Percentiles rank a stretch among this genome's conserved stretches.
Conservation (phyloP, 2,329 filamentous ascomycete genomes). For the Microdochium paspali region DNA sequence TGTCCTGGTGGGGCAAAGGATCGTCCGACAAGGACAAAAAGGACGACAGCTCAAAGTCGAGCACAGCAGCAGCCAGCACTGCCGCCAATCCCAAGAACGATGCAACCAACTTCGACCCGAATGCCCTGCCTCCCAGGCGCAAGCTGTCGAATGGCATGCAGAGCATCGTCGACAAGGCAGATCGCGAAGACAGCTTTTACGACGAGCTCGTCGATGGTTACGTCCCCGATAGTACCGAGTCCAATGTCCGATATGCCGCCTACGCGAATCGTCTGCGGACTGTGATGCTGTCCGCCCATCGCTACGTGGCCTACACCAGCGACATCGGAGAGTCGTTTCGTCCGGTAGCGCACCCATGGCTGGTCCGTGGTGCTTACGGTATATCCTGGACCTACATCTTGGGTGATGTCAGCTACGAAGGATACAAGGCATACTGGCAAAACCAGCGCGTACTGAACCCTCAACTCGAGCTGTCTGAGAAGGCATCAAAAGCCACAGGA, state of each 20-base stretch:
- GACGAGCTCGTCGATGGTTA: slow-evolving; percentile 71
- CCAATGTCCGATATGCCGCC: slow-evolving; percentile 79
- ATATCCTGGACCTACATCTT: slow-evolving; percentile 88
- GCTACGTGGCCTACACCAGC: slow-evolving; percentile 94
- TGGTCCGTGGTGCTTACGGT: slow-evolving; percentile 77
- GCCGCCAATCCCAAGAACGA: slow-evolving; percentile 17
- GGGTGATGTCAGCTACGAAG: slow-evolving; percentile 86
- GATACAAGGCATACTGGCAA: slow-evolving; percentile 86
- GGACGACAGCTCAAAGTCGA: slow-evolving; percentile 11
- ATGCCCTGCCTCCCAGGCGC: slow-evolving; percentile 36
- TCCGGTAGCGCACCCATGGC: slow-evolving; percentile 76
- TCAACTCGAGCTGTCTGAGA: slow-evolving; percentile 42
- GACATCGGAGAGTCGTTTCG: slow-evolving; percentile 96
- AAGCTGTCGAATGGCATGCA: slow-evolving; percentile 48
- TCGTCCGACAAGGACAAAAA: slow-evolving; percentile 14
- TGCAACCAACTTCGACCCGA: slow-evolving; percentile 28
- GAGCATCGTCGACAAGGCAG: slow-evolving; percentile 45
- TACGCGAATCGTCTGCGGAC: slow-evolving; percentile 82
- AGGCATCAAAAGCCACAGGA: slow-evolving; percentile 38
- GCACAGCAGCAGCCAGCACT: slow-evolving; percentile 7
- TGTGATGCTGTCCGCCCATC: slow-evolving; percentile 80
- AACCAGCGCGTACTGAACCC: slow-evolving; percentile 73
- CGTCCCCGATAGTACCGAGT: slow-evolving; percentile 75
- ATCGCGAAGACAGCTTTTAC: slow-evolving; percentile 63
- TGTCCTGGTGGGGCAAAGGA: slow-evolving; percentile 20